Evolutionary conservation across 2,329 filamentous ascomycete genomes (phyloP).

Genomic region (Colletotrichum liriopes): DNA sequence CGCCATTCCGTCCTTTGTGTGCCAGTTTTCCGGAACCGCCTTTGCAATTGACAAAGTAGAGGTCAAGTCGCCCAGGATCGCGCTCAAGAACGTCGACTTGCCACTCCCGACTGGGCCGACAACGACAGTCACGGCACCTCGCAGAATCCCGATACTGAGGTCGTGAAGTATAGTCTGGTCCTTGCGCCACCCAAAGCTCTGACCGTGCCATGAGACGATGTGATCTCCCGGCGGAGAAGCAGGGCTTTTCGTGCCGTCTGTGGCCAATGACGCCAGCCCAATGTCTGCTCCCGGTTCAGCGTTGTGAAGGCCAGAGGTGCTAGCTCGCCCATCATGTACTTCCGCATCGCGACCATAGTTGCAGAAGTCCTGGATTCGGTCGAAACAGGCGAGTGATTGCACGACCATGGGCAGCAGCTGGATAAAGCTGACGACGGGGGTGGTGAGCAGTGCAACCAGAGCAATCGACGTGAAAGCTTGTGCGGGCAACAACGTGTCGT

Average conservation of each 20-base stretch:
- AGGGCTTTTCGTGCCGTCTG: neutral
- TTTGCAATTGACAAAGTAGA: neutral
- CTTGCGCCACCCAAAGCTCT: slow-evolving; percentile 30
- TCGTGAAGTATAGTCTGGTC: slow-evolving; percentile 5
- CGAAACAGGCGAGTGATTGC: slow-evolving; percentile 43
- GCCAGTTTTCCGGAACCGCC: too few species aligned
- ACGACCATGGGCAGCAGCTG: slow-evolving; percentile 45
- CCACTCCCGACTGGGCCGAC: slow-evolving; percentile 39
- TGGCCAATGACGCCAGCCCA: neutral
- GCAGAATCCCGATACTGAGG: neutral
- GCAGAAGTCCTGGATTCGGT: slow-evolving; percentile 47
- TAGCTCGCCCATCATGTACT: too few species aligned
- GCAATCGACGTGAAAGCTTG: slow-evolving; percentile 46
- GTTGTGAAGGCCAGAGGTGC: too few species aligned
- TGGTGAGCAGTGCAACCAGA: slow-evolving; percentile 44
- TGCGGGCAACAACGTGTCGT: slow-evolving; percentile 44
- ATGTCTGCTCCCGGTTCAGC: neutral
- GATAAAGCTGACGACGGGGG: slow-evolving; percentile 45
- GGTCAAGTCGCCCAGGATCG: slow-evolving; percentile 30
- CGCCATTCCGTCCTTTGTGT: neutral
- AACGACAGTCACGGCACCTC: slow-evolving; percentile 18
- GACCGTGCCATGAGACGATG: neutral
- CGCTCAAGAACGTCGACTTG: slow-evolving; percentile 32
- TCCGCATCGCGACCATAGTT: neutral
- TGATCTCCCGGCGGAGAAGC: neutral